These are phyloP conservation scores for Bathelium albidoporum DNA, from an alignment of 495 filamentous ascomycete species.

Conservation along the genomic window DNA sequence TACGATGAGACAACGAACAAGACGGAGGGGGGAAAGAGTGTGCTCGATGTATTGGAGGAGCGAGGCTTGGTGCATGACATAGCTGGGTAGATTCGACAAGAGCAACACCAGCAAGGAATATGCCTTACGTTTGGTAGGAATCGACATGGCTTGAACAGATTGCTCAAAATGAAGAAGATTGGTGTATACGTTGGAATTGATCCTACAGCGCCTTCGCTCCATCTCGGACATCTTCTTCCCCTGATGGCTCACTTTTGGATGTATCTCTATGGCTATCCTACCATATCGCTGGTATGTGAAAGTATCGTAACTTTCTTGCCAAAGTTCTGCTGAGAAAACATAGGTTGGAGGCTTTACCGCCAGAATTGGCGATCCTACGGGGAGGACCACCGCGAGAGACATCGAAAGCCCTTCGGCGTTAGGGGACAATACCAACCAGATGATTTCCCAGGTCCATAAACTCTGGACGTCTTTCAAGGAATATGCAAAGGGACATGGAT, in stretches of 20 bases:
- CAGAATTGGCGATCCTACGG: slow-evolving; percentile 75
- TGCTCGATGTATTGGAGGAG: slow-evolving; percentile 63
- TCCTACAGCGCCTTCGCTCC: slow-evolving; percentile 80
- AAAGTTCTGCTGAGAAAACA: slow-evolving; percentile 1
- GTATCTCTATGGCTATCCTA: slow-evolving; percentile 70
- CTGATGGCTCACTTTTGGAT: slow-evolving; percentile 93
- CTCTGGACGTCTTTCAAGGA: slow-evolving; percentile 62
- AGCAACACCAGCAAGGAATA: neutral
- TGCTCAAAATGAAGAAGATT: slow-evolving; percentile 59
- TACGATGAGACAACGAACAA: slow-evolving; percentile 34
- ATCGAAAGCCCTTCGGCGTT: slow-evolving; percentile 32
- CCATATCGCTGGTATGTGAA: slow-evolving; percentile 53
- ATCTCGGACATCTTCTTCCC: slow-evolving; percentile 86
- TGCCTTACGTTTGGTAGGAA: slow-evolving; percentile 32
- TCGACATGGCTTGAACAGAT: slow-evolving; percentile 54
- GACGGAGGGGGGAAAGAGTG: slow-evolving; percentile 49
- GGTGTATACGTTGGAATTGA: slow-evolving; percentile 87
- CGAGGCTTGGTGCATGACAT: slow-evolving; percentile 70
- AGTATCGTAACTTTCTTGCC: neutral
- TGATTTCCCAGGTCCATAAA: slow-evolving; percentile 70
- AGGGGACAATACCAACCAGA: slow-evolving; percentile 57
- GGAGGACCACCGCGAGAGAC: slow-evolving; percentile 45
- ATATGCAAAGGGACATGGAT: slow-evolving; percentile 51
- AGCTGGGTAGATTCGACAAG: slow-evolving; percentile 54
- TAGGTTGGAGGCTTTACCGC: slow-evolving; percentile 77